These are phyloP conservation scores for Clitoria ternatea DNA, from an alignment of 306 rosid species.

Conservation along the genomic window DNA sequence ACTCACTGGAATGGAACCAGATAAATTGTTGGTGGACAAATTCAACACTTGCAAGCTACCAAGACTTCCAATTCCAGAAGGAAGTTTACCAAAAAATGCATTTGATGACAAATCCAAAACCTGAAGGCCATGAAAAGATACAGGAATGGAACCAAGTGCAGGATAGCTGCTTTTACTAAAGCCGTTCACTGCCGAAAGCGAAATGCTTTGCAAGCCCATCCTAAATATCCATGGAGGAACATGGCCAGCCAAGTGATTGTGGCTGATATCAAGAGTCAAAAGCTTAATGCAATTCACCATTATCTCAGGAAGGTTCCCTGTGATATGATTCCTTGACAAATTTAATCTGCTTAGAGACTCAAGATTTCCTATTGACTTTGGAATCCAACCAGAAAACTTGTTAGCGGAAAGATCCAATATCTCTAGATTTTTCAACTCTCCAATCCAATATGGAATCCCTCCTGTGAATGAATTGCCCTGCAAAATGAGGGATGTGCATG, in stretches of 20 bases:
- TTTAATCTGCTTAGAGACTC: constrained; percentile 49
- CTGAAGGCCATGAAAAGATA: constrained; percentile 52
- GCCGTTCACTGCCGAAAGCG: constrained; percentile 32
- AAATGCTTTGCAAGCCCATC: constrained; percentile 31
- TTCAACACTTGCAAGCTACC: constrained; percentile 66
- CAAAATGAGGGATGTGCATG: constrained; percentile 61
- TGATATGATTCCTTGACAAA: constrained; percentile 61
- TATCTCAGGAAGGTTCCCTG: constrained; percentile 68
- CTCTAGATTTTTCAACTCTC: constrained; percentile 63
- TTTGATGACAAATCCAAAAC: constrained; percentile 83
- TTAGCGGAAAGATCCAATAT: constrained; percentile 67
- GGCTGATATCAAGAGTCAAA: constrained; percentile 64
- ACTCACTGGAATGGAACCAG: constrained; percentile 67
- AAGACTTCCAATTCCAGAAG: constrained; percentile 51
- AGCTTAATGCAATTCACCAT: constrained; percentile 54
- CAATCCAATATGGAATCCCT: constrained; percentile 74
- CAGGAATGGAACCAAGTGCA: constrained; percentile 32
- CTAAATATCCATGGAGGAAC: constrained; percentile 74
- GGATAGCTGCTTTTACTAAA: constrained; percentile 18
- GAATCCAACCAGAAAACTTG: constrained; percentile 68
- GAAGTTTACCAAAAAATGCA: constrained; percentile 55
- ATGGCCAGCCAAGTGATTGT: constrained; percentile 55
- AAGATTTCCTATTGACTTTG: constrained; percentile 71
- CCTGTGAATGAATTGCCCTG: constrained; percentile 64
- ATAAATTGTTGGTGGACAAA: constrained; percentile 63